These are phyloP conservation scores for Malus hybrid DNA, from an alignment of 331 rosid species.

Conservation along the genomic window DNA sequence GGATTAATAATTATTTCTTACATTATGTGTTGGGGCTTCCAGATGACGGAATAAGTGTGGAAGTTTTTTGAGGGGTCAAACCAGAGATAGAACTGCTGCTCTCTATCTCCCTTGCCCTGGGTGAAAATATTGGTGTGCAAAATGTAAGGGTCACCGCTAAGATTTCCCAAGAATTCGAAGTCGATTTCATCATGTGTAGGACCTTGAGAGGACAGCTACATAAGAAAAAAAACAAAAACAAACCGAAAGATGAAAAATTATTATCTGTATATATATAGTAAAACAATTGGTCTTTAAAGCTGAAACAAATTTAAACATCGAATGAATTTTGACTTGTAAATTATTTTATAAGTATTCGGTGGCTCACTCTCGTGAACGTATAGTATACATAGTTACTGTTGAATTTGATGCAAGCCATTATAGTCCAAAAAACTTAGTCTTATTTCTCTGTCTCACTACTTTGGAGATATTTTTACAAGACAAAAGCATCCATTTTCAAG, in stretches of 20 bases:
- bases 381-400: neutral
- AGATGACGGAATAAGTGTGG: slow-evolving; percentile 79
- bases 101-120: slow-evolving; percentile 71
- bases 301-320: neutral
- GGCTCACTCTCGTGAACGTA: slow-evolving; percentile 1
- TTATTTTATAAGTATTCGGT: neutral
- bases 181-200: slow-evolving; percentile 81
- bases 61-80: slow-evolving; percentile 82
- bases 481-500: slow-evolving; percentile 10
- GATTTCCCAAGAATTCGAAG: slow-evolving; percentile 75
- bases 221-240: neutral
- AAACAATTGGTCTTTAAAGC: neutral
- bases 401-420: too few relatives aligned
- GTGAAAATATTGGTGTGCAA: slow-evolving; percentile 75
- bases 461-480: slow-evolving; percentile 1
- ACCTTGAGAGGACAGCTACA: slow-evolving; percentile 78
- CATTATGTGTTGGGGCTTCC: slow-evolving; percentile 82
- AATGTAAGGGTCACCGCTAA: slow-evolving; percentile 70
- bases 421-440: neutral
- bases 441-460: neutral
- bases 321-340: neutral
- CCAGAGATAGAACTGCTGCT: slow-evolving; percentile 84
- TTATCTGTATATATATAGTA: too few relatives aligned
- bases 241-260: neutral
- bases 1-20: slow-evolving; percentile 10